A percentile compares a stretch with the other conserved stretches of the same genome.
Evolutionary conservation across 75 land plant genomes (phyloP).

Genomic region (Chamaecyparis obtusa): DNA sequence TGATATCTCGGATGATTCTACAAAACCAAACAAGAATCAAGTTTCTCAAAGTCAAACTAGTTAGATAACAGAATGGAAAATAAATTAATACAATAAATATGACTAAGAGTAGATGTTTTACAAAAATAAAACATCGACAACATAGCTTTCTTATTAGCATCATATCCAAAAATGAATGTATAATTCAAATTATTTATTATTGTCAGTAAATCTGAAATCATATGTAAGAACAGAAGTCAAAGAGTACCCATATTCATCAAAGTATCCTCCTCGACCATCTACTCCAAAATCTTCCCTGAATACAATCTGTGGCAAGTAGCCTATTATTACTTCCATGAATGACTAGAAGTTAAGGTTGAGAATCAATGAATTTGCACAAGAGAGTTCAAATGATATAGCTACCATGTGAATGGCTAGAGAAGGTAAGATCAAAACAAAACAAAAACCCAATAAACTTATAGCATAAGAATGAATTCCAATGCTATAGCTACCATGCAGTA

Average conservation of each 20-base stretch:
- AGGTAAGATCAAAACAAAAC: neutral
- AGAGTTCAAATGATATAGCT: neutral
- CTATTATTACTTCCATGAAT: neutral
- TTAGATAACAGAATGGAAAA: conserved; percentile 5
- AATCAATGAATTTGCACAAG: neutral
- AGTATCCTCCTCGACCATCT: conserved; percentile 99
- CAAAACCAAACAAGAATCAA: conserved; percentile 19
- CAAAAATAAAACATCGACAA: neutral
- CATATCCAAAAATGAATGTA: neutral
- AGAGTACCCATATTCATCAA: conserved; percentile 94
- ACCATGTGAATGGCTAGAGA: neutral
- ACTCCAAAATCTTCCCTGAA: conserved; percentile 98
- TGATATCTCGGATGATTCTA: conserved; percentile 97
- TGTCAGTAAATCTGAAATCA: neutral
- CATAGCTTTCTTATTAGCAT: neutral
- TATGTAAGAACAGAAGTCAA: neutral
- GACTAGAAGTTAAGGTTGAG: neutral
- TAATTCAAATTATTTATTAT: neutral
- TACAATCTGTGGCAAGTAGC: conserved; percentile 68
- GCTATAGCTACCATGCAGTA: conserved; percentile 1
- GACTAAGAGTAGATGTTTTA: neutral
- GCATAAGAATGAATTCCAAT: neutral
- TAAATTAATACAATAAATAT: conserved; percentile 2
- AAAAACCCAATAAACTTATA: neutral
- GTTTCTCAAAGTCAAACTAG: neutral